Conservation (phyloP, 176 grass and related monocot species). For the Oryza glumipatula region DNA sequence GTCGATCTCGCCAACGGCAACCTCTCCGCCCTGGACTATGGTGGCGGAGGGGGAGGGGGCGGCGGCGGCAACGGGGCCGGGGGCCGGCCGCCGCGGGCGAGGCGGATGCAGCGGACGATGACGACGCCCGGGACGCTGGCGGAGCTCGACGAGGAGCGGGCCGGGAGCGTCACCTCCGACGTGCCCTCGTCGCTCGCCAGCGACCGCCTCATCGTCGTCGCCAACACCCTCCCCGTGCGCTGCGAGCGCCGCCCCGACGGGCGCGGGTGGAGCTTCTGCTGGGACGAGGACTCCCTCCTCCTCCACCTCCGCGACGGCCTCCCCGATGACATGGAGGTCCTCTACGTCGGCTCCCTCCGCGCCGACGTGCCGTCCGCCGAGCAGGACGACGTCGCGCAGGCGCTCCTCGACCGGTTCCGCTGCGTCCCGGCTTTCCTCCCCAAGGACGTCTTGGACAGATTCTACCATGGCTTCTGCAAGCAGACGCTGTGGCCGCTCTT, state of each 20-base stretch:
- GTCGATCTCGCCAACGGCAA: conserved; percentile 70
- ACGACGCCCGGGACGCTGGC: conserved; percentile 54
- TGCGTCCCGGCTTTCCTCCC: conserved; percentile 77
- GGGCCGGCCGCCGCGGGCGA: conserved; percentile 33
- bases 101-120: conserved; percentile 59
- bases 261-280: conserved; percentile 58
- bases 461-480: conserved; percentile 98
- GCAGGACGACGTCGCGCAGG: conserved; percentile 70
- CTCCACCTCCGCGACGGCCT: conserved; percentile 73
- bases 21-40: conserved; percentile 59
- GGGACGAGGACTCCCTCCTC: conserved; percentile 81
- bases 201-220: conserved; percentile 71
- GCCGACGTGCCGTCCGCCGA: conserved; percentile 58
- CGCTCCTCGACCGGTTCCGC: conserved; percentile 68
- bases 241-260: conserved; percentile 54
- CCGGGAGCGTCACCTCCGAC: conserved; percentile 65
- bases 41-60: not conserved
- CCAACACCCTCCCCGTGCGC: conserved; percentile 66
- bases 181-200: conserved; percentile 53
- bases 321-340: conserved; percentile 78
- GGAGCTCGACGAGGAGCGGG: conserved; percentile 62
- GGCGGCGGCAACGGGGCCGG: not conserved
- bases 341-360: conserved; percentile 73
- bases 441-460: conserved; percentile 45
- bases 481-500: conserved; percentile 98